Evolutionary conservation across 2,329 filamentous ascomycete species (phyloP), one percentile per base, ranked within the genome.

Genomic region (Botrytis tulipae): DNA sequence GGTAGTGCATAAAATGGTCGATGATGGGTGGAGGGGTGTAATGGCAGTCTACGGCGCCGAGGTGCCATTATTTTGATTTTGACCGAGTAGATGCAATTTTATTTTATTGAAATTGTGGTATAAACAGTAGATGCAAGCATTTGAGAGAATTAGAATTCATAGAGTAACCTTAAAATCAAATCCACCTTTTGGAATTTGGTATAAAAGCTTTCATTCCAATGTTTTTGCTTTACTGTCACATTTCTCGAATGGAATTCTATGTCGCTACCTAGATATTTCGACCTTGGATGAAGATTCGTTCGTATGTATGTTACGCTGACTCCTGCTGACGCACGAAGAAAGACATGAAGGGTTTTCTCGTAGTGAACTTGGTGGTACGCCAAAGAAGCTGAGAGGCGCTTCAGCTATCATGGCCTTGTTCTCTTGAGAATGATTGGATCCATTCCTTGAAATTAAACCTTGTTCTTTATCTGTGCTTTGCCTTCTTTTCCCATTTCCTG

Each of bases 1-100:
- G 71, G 54, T 32, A 14, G 51, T 73, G 71, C 66, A 73, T 61
- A 37, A 69, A 72, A 72, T 44, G 62, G n/a, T 12, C 25, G 71
- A 67, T 68, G 69, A 29, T 60, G 62, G 51, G 57, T 37, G 29
- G 37, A 37, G 35, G 68, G 46, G 51, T 66, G n/a, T 37, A 37
- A 57, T 40, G 29, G 46, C 16, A 62, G 14, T 69, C 18, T 32
- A 57, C n/a, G 66, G 48, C 66, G 29, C 66, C 51, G 66, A 69
- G 29, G 48, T 57, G 48, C 66, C 18, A 68, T 57, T n/a, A 32
- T 16, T 25, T 29, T 54, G n/a, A 29, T 54, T 68, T 57, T 57
- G 66, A 48, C 48, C n/a, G 66, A 69, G 66, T 69, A 69, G 66
- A 22, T 29, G 60, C 25, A 62, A 5, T 40, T 32, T 44, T 16